Evolutionary conservation across 2,329 filamentous ascomycete species (phyloP).

Genomic region (Colletotrichum tamarilloi): DNA sequence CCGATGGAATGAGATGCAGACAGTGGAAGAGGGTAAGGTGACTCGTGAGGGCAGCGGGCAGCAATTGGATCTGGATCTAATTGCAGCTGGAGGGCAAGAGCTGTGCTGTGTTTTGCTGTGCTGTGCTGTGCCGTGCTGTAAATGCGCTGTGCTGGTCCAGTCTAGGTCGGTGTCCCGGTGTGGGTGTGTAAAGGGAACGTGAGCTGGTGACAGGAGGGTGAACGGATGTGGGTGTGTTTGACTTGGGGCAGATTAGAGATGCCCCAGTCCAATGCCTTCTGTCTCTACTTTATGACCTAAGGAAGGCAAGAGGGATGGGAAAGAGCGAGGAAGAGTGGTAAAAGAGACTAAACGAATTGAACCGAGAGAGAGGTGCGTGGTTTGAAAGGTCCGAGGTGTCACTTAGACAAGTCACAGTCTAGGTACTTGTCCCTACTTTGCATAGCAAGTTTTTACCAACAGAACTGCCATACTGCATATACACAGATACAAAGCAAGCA

Average conservation of each 20-base stretch:
- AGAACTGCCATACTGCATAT: too few species aligned
- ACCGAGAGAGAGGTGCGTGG: background rate
- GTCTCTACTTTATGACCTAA: slow-evolving; percentile 18
- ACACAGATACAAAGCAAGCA: background rate
- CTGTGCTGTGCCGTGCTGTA: background rate
- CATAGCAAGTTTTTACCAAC: background rate
- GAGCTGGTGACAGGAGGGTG: background rate
- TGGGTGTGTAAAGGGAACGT: background rate
- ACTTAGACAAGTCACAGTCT: background rate
- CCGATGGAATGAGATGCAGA: slow-evolving; percentile 16
- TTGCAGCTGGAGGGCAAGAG: too few species aligned
- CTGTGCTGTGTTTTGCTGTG: background rate
- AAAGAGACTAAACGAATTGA: background rate
- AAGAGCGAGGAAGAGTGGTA: too few species aligned
- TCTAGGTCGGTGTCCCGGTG: background rate
- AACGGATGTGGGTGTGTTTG: slow-evolving; percentile 17
- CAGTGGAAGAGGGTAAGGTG: background rate
- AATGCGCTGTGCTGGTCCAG: background rate
- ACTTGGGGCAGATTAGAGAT: slow-evolving; percentile 25
- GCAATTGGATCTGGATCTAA: too few species aligned
- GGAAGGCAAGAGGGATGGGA: background rate
- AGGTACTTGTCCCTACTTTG: background rate
- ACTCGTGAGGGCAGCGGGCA: too few species aligned
- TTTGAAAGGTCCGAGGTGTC: background rate
- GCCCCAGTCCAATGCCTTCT: background rate